Base-by-base conservation (phyloP, 495 filamentous ascomycete species). In the Neurospora africana region DNA sequence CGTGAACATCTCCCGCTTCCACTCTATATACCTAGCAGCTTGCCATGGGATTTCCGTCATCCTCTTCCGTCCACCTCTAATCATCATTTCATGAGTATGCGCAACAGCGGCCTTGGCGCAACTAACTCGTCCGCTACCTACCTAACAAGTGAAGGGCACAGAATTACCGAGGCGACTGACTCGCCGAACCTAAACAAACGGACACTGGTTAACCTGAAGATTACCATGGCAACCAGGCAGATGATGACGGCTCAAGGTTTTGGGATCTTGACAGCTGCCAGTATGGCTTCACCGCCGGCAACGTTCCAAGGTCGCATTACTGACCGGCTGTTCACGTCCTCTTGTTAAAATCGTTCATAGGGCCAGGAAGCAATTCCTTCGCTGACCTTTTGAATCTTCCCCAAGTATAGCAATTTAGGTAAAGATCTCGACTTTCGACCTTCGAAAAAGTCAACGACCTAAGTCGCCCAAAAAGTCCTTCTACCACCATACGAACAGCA, bases 261-360 rank as follows among this genome's bases (percentile, higher is more conserved):
- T 5, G n/a, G 10, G 9, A 6, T 0, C 44, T 0, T 53, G n/a
- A 53, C 44, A 53, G 44, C 21, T 53, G 44, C n/a, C 44, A 23
- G 44, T 0, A 27, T 6, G 5, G 0, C 44, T 23, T 5, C 21
- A 27, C 44, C 44, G 9, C 44, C 7, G 17, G 43, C 7, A 21
- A 21, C 0, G 1, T n/a, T 44, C 40, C 17, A 3, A 3, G 43
- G 2, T 44, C 8, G 43, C n/a, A n/a, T n/a, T n/a, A n/a, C n/a
- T 8, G 17, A n/a, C 44, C n/a, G 0, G 4, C 21, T 53, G 44
- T 53, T 53, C 21, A 23, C 1, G 10, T 5, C 21, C 44, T 27
- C 9, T 53, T 10, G 0, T n/a, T n/a, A n/a, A 0, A 1, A 2
- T 21, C 4, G 19, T 23, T 44, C 9, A 4, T n/a, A 15, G 1